Evolutionary conservation across 768 basidiomycete genomes (phyloP), one percentile per base, ranked within the genome.

Genomic region (Tylopilus rubrobrunneus): DNA sequence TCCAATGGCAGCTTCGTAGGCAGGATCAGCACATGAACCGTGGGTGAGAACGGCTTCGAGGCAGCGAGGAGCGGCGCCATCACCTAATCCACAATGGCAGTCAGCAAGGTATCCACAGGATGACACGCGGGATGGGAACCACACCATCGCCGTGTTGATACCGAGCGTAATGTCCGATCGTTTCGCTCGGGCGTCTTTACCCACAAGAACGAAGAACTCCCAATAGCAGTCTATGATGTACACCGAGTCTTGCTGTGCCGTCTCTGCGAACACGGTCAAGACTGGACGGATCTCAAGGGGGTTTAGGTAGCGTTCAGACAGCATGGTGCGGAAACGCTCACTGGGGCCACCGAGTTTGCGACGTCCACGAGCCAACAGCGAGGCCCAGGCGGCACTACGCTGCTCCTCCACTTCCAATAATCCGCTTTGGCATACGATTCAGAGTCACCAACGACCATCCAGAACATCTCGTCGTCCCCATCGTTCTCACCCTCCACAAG

Each of bases 391-490:
- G 66, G 63, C 40, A 64, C 51, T n/a, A 72, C 67, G 17, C 61
- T 66, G 25, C 69, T 68, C 60, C 86, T 78, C 87, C 89, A 93
- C 63, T 67, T 79, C 91, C 91, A 93, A 66, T 92, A 86, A 59
- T 92, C 82, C 1, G 91, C 91, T 41, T 79, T 83, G 4, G 89
- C 89, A 64, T 84, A 91, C 5, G 61, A 57, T 2, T 79, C 78
- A 2, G 82, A 77, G 23, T 88, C 81, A n/a, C 90, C 90, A 3
- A 92, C 75, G 36, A 88, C 79, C 82, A 89, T 84, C 87, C 91
- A 91, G 64, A 93, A 91, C 80, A 91, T 83, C 55, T 90, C 87
- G 50, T 90, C 85, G 15, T 76, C 74, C 23, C 69, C 62, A 39
- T 86, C 85, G 49, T 76, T 77, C 60, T 81, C 79, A n/a, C 82